Percentiles rank a stretch among this genome's conserved stretches.
Conservation (phyloP, 345 rosid genomes). For the Brassica rapa region DNA sequence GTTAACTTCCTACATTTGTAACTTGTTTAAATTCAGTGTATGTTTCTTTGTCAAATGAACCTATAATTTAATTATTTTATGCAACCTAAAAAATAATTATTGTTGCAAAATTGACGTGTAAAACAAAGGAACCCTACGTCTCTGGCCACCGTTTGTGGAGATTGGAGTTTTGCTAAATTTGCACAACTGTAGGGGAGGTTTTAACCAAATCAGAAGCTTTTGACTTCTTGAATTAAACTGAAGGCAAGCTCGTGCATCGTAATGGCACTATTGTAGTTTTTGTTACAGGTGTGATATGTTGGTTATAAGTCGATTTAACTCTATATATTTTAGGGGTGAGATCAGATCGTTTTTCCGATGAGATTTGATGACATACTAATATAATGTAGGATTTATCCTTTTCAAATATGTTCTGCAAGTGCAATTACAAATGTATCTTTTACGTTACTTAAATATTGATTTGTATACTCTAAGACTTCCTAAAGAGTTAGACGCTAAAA, state of each 20-base stretch:
- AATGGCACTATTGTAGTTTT: slow-evolving; percentile 17
- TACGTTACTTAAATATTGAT: background rate
- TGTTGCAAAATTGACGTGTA: background rate
- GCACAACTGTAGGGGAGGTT: background rate
- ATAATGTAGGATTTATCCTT: background rate
- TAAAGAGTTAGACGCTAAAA: background rate
- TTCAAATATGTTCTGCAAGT: background rate
- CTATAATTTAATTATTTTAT: background rate
- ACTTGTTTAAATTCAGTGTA: background rate
- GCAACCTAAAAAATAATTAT: background rate
- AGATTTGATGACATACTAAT: slow-evolving; percentile 23
- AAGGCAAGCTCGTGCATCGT: slow-evolving; percentile 5
- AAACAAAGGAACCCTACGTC: background rate
- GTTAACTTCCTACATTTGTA: background rate
- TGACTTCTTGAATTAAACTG: background rate
- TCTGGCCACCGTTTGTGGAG: background rate
- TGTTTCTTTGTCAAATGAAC: background rate
- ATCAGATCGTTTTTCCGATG: slow-evolving; percentile 5
- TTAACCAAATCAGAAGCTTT: background rate
- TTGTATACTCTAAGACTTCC: background rate
- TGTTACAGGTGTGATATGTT: slow-evolving; percentile 11
- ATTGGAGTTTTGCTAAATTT: background rate
- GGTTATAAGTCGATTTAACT: slow-evolving; percentile 31
- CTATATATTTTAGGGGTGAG: slow-evolving; percentile 13
- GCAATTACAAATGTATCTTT: background rate